Conservation (phyloP, 1,284 basidiomycete genomes). For the Leccinum pseudoinsigne region DNA sequence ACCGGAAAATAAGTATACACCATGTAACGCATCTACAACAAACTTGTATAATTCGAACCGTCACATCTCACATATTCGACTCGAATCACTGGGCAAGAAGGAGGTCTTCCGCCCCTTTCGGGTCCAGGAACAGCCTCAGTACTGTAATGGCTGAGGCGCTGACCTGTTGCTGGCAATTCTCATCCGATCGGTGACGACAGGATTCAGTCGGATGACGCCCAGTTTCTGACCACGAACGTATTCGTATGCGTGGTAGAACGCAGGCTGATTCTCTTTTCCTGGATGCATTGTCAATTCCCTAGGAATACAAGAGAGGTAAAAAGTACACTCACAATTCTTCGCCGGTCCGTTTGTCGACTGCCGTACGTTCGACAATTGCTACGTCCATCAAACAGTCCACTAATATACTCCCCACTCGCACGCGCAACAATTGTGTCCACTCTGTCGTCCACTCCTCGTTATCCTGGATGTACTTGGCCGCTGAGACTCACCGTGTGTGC, state of each 20-base stretch:
- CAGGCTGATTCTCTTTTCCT: slow-evolving; percentile 82
- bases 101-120: too few relatives aligned
- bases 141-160: too few relatives aligned
- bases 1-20: too few relatives aligned
- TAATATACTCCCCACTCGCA: slow-evolving; percentile 82
- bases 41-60: too few relatives aligned
- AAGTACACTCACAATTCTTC: slow-evolving; percentile 52
- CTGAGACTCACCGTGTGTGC: slow-evolving; percentile 58
- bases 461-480: slow-evolving; percentile 64
- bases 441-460: slow-evolving; percentile 72
- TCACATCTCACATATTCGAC: too few relatives aligned
- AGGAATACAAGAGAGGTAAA: background rate
- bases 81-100: too few relatives aligned
- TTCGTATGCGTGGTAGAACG: slow-evolving; percentile 93
- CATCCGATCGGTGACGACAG: slow-evolving; percentile 63
- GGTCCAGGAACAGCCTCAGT: too few relatives aligned
- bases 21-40: too few relatives aligned
- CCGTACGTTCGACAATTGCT: slow-evolving; percentile 74
- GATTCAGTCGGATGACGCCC: slow-evolving; percentile 90
- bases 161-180: too few relatives aligned
- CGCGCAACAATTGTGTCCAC: slow-evolving; percentile 81
- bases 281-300: slow-evolving; percentile 3
- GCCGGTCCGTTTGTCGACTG: slow-evolving; percentile 54
- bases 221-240: slow-evolving; percentile 91
- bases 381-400: slow-evolving; percentile 85